These are phyloP conservation scores for Coemansia sp. DNA, from an alignment of 192 early-diverging fungal genomes.

Conservation along the genomic window DNA sequence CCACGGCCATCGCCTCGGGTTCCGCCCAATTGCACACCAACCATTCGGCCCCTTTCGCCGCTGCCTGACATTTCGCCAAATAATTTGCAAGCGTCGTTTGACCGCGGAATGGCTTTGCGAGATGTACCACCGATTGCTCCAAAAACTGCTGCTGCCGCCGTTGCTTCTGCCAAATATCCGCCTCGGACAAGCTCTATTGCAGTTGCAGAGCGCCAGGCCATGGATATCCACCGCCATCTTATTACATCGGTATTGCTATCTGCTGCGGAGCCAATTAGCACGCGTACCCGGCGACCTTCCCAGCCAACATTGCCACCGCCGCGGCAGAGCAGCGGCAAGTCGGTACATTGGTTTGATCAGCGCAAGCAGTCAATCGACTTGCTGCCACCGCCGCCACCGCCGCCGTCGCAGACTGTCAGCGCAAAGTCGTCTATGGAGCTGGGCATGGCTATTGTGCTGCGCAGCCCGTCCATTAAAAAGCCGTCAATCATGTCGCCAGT, in stretches of 20 bases:
- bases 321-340: conserved; percentile 17
- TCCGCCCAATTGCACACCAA: conserved; percentile 11
- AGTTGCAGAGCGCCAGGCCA: background rate
- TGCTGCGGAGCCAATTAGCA: background rate
- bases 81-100: conserved; percentile 52
- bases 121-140: conserved; percentile 4
- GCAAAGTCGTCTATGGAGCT: conserved; percentile 34
- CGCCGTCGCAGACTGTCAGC: conserved; percentile 4
- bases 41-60: conserved; percentile 28
- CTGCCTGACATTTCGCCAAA: conserved; percentile 46
- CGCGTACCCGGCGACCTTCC: background rate
- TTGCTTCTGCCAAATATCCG: conserved; percentile 1
- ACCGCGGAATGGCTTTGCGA: conserved; percentile 39
- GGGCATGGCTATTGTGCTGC: conserved; percentile 46
- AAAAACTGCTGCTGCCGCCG: background rate
- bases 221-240: conserved; percentile 10
- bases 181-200: conserved; percentile 34
- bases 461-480: conserved; percentile 41
- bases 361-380: background rate
- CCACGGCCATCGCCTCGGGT: conserved; percentile 5
- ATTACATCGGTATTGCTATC: conserved; percentile 17
- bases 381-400: background rate
- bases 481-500: conserved; percentile 20
- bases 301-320: background rate
- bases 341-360: conserved; percentile 42